Evolutionary conservation across 805 yeast species (phyloP), one percentile per base, ranked within the genome.

Genomic region (Ogataea trehaloabstinens): DNA sequence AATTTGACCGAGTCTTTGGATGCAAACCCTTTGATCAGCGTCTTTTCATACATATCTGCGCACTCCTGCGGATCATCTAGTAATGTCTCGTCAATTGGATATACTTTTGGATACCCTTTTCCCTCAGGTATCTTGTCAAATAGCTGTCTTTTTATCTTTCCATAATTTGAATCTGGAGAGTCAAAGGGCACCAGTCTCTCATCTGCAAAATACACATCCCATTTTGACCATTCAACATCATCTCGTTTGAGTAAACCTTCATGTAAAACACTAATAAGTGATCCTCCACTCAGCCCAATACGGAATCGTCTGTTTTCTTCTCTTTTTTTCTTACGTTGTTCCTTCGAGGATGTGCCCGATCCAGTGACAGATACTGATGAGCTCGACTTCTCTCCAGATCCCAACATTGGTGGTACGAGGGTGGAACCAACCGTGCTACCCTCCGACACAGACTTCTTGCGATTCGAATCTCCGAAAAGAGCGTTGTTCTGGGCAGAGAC

Each of bases 171-270:
- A 54, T 88, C 91, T 6, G 76, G 76, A 19, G 85, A 78, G 35
- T 77, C 83, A 49, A 88, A 86, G 30, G 96, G 93, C 28, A 91
- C 98, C 47, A 91, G 71, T 61, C 98, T 78, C 68, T 91, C 98
- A 64, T 91, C 98, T 5, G 96, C 96, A 67, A 91, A 90, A 63
- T 88, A 91, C 35, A 91, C 78, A 61, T 91, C 97, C 98, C 98
- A 91, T 58, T 80, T 82, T 32, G 78, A 82, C 97, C 97, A 91
- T 51, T 80, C 82, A 18, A 93, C 80, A 33, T 74, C 75, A 37
- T 66, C 64, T 53, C 95, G 73, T 28, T 76, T 73, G 41, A 91
- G 63, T 44, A 93, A 70, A 10, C 98, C 99, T 62, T 91, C 90
- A 39, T 85, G 78, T 36, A 93, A 70, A 29, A 91, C 95, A 44